Base-by-base conservation (phyloP, 2,329 filamentous ascomycete species). In the Albophoma yamanashiensis region DNA sequence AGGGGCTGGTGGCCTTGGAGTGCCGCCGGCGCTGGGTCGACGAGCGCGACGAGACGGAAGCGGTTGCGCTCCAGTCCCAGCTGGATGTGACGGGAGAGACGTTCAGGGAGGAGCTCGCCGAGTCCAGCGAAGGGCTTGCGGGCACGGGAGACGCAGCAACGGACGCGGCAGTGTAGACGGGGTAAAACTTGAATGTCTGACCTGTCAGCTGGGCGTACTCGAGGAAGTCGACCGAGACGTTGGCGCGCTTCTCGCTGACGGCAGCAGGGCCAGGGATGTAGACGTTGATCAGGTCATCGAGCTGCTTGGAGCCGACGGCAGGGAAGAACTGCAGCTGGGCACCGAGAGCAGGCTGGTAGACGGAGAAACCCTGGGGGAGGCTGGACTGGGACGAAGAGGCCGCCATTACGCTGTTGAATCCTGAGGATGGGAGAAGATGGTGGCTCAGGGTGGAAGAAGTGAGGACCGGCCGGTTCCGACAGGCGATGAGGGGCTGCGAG, bases 321-420 rank as follows among this genome's bases (percentile, higher is more conserved):
- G 90, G 81, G 70, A 86, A 73, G 80, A 91, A 85, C 73, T 91
- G 76, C 60, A 87, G 76, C 62, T 79, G 73, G 56, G 79, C 78
- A 58, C 84, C 84, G 59, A 84, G 75, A 56, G 76, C 70, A 52
- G 82, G 77, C 75, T 87, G 84, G 68, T 79, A 83, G 70, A 87
- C 77, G 62, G 82, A 84, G 71, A 85, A 85, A 60, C 81, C 81
- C 73, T 78, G 70, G 56, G 72, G 71, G 39, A 74, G 65, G 59
- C 62, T 61, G 57, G 67, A 64, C 7, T 61, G 59, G 40, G 62
- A 61, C 55, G 56, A 50, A 47, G 62, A 58, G 61, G 64, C 60
- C 56, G 69, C 62, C 73, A 75, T 75, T 62, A 38, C 61, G 59
- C 17, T 22, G 53, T 55, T 39, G 39, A 39, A 31, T 31, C 43